Evolutionary conservation across 805 yeast species (phyloP), one percentile per base, ranked within the genome.

Genomic region (Wickerhamiella azymoides): DNA sequence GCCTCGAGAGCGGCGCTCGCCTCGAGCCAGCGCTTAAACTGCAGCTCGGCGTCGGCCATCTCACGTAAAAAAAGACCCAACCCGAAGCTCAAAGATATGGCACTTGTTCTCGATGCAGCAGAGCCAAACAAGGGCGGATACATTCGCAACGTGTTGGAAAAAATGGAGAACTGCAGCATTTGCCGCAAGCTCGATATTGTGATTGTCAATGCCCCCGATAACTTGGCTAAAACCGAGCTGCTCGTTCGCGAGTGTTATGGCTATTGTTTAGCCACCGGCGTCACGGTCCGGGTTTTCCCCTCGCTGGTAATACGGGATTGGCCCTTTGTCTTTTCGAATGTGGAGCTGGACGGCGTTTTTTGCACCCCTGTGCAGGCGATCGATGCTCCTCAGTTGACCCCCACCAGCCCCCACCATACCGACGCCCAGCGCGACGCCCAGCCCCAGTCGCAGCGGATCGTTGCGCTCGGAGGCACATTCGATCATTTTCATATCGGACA

Each of bases 401-500:
- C 2, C 17, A 11, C 21, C 10, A 24, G 9, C n/a, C n/a, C 28
- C 19, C n/a, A n/a, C n/a, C n/a, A n/a, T n/a, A n/a, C n/a, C n/a
- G n/a, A n/a, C n/a, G n/a, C n/a, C n/a, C 19, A 28, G 10, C 10
- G 13, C 7, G 27, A 28, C 1, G 14, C 26, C 25, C 3, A 9
- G n/a, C 14, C 13, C 24, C 28, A 18, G 13, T 11, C 24, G 26
- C 28, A n/a, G 18, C 35, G 17, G 2, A 45, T 27, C 1, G 59
- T 52, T 0, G 62, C 95, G 0, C 78, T 89, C 1, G 98, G 98
- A 0, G 99, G 99, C 0, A 92, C 98, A 0, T 92, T 92, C 65
- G 99, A 92, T 58, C 97, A 92, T 63, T 58, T 92, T 32, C 99
- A 92, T 55, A 94, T 82, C 57, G 99, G 97, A 0, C 99, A 92